Evolutionary conservation across 2,329 filamentous ascomycete species (phyloP), one percentile per base, ranked within the genome.

Genomic region (Colletotrichum sansevieriae): DNA sequence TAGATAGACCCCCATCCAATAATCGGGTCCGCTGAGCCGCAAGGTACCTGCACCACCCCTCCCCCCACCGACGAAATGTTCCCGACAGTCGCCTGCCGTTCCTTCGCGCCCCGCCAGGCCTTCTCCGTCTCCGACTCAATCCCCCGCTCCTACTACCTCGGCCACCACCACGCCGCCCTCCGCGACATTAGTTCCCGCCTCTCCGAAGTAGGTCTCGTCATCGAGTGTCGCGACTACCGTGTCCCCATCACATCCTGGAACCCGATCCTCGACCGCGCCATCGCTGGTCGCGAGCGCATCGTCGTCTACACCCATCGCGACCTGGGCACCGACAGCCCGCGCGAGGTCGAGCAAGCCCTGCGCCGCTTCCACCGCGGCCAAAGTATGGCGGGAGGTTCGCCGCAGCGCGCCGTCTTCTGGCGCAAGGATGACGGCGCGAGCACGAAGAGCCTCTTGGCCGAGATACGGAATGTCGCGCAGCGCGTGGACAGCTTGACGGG

Each of bases 141-240:
- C 70, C 91, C 92, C 44, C 90, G 93, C 72, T 96, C 95, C 68
- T 99, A 98, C 82, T 99, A 93, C 82, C 87, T 98, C 54, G 96
- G 96, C 71, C 96, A 99, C 82, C 96, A 99, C 84, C 88, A 89
- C 70, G 87, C 92, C 10, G 96, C 93, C 15, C 85, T 97, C 37
- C 84, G 87, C 55, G 91, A 92, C 77, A 97, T 98, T 91, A 92
- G 93, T 77, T 88, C 88, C 44, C 86, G 92, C 77, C 87, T 99
- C 56, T 89, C 90, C 33, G 90, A 89, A 71, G 92, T 98, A 74
- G 92, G 95, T 75, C 89, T 98, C 49, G 89, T 99, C 62, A 88
- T 99, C 76, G 96, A 99, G 83, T 98, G 95, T 79, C 92, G 96
- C 76, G 96, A 99, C 83, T 94, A 94, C 77, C 91, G 96, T 55